A percentile compares a stretch with the other conserved stretches of the same genome.
These are phyloP conservation scores for Cystofilobasidium capitatum DNA, from an alignment of 768 basidiomycete genomes.

Conservation along the genomic window DNA sequence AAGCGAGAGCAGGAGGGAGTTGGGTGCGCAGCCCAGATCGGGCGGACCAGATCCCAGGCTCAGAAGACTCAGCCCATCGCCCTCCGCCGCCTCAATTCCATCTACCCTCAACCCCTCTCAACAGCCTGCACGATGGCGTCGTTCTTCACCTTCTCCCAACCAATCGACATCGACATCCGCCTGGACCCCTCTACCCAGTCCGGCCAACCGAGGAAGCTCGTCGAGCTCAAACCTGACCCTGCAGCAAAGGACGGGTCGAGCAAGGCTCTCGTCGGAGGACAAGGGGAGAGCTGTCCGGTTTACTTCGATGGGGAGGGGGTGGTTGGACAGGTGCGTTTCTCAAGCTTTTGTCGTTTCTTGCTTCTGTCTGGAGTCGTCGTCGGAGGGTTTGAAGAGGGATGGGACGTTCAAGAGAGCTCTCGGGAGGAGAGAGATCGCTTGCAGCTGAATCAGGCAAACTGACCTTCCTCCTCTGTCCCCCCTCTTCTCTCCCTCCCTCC, in stretches of 20 bases:
- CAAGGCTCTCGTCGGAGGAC: not conserved
- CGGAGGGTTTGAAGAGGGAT: too few relatives aligned
- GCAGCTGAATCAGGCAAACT: not conserved
- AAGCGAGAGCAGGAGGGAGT: not conserved
- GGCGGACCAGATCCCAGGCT: too few relatives aligned
- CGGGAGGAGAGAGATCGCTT: too few relatives aligned
- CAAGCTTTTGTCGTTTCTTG: too few relatives aligned
- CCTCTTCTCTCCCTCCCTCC: not conserved
- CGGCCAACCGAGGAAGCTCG: slow-evolving; percentile 65
- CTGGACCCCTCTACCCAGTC: slow-evolving; percentile 59
- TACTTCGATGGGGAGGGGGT: slow-evolving; percentile 96
- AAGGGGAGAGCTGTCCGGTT: slow-evolving; percentile 61
- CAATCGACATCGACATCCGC: slow-evolving; percentile 82
- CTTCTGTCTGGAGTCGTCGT: not conserved
- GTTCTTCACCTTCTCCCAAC: slow-evolving; percentile 70
- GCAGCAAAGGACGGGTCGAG: slow-evolving; percentile 49
- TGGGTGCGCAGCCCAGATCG: not conserved
- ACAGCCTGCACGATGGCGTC: slow-evolving; percentile 54
- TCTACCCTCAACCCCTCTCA: not conserved
- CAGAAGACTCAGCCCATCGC: too few relatives aligned
- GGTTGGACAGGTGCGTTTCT: slow-evolving; percentile 58
- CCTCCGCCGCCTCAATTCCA: not conserved
- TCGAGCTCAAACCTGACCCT: slow-evolving; percentile 83
- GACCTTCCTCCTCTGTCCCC: not conserved
- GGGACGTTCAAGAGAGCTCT: too few relatives aligned